Conservation (phyloP, 208 protist genomes). For the Trypanosoma boissoni region DNA sequence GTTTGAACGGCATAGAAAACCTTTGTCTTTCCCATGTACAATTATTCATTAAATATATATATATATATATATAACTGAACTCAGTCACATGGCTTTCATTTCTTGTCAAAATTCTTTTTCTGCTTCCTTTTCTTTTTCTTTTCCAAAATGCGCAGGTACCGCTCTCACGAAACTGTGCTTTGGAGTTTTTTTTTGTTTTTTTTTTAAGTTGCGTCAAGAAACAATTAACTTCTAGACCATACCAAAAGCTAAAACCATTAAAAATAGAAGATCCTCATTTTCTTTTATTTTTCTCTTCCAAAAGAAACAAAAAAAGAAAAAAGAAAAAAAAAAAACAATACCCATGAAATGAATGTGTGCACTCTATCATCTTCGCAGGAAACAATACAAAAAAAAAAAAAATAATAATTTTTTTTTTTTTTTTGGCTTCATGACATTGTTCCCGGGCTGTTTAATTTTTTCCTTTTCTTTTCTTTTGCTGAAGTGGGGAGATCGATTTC, state of each 20-base stretch:
- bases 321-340: constrained; percentile 19
- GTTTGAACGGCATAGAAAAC: no score
- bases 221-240: background rate
- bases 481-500: background rate
- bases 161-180: no score
- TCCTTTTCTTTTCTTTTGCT: constrained; percentile 5
- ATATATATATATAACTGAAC: constrained; percentile 14
- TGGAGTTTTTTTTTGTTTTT: constrained; percentile 1
- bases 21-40: background rate
- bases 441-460: background rate
- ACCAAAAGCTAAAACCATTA: background rate
- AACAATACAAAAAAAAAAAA: constrained; percentile 5
- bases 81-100: no score
- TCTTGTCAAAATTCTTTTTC: background rate
- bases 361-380: no score
- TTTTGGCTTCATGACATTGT: background rate
- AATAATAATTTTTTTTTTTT: background rate
- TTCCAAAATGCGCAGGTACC: no score
- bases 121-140: background rate
- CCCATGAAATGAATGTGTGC: constrained; percentile 8
- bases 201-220: background rate
- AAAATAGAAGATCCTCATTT: constrained; percentile 10
- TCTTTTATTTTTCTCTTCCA: constrained; percentile 12
- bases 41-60: background rate
- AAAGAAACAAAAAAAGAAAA: constrained; percentile 7